Conservation (phyloP, 768 basidiomycete genomes). For the Stropharia rugosoannulata region DNA sequence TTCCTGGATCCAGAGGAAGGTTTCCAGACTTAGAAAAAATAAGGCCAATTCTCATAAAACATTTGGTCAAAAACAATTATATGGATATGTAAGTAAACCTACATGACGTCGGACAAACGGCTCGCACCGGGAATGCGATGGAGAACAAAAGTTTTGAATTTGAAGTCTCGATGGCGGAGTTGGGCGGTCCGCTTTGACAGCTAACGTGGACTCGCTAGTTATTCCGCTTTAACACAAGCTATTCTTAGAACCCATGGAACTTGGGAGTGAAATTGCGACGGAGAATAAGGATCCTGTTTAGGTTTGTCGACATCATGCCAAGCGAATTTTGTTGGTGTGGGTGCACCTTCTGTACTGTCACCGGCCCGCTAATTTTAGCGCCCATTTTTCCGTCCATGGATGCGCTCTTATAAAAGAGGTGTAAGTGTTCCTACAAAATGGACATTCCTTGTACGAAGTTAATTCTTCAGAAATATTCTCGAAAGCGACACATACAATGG, state of each 20-base stretch:
- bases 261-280: background rate
- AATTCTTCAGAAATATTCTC: background rate
- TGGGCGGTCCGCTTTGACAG: background rate
- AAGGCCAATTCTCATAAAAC: too few relatives aligned
- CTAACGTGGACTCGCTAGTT: background rate
- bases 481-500: background rate
- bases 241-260: background rate
- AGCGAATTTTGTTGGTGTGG: background rate
- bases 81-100: too few relatives aligned
- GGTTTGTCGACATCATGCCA: background rate
- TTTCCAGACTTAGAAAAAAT: too few relatives aligned
- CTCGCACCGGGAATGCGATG: background rate
- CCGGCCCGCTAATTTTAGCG: background rate
- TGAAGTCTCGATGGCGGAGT: background rate
- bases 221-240: background rate
- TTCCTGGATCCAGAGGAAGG: too few relatives aligned
- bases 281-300: background rate
- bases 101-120: too few relatives aligned
- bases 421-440: too few relatives aligned
- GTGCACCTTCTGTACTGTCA: too few relatives aligned
- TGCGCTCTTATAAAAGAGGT: background rate
- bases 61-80: too few relatives aligned
- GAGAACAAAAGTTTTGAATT: background rate
- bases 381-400: conserved; percentile 1
- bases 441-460: too few relatives aligned